Conservation (phyloP, 2,329 filamentous ascomycete species). For the Microcera coccophila region DNA sequence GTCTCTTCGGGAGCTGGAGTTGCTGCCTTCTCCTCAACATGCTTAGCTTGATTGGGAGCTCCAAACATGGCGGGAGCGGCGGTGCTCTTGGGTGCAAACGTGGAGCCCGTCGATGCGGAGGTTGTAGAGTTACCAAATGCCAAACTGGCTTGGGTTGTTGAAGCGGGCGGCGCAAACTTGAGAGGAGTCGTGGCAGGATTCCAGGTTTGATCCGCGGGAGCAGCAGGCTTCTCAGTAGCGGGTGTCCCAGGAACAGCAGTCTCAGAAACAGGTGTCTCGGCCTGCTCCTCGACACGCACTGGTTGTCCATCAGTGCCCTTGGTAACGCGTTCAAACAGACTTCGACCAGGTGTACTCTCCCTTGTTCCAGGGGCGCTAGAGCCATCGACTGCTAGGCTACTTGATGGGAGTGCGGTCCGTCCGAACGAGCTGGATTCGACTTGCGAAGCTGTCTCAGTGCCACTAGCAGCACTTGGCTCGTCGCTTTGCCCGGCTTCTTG, state of each 20-base stretch:
- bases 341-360: constrained; percentile 45
- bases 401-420: constrained; percentile 30
- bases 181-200: constrained; percentile 50
- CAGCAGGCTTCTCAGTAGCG: constrained; percentile 24
- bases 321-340: constrained; percentile 54
- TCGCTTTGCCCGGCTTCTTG: constrained; percentile 43
- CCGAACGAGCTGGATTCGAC: constrained; percentile 24
- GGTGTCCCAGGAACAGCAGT: too few species aligned
- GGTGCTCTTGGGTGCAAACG: constrained; percentile 37
- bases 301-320: constrained; percentile 49
- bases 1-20: constrained; percentile 24
- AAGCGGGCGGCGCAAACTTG: constrained; percentile 45
- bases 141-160: constrained; percentile 27
- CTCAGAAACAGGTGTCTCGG: constrained; percentile 8
- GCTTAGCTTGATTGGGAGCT: constrained; percentile 31
- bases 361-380: constrained; percentile 41
- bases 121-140: constrained; percentile 30
- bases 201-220: constrained; percentile 37
- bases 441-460: constrained; percentile 38
- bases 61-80: constrained; percentile 36
- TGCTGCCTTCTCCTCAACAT: constrained; percentile 26
- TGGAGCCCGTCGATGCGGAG: constrained; percentile 28
- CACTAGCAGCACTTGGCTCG: constrained; percentile 42
- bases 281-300: constrained; percentile 36
- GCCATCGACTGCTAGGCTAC: constrained; percentile 18